Conservation (phyloP, 2,329 filamentous ascomycete genomes). For the Cladophialophora exuberans region DNA sequence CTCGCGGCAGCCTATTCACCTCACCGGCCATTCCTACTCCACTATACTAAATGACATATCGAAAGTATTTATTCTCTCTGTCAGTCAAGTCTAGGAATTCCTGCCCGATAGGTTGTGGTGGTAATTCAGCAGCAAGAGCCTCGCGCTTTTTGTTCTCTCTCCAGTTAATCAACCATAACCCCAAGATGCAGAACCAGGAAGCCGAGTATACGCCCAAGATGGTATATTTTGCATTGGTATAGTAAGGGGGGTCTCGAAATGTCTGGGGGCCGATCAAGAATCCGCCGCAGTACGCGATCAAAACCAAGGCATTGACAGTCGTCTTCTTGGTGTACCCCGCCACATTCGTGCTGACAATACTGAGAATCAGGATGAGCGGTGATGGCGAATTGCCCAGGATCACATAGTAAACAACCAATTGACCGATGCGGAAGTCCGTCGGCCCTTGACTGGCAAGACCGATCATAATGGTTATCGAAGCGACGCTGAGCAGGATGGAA, state of each 20-base stretch:
- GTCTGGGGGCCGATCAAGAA: conserved; percentile 58
- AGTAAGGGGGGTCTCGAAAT: conserved; percentile 56
- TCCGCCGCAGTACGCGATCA: conserved; percentile 58
- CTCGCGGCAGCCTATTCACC: no score
- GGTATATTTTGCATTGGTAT: conserved; percentile 55
- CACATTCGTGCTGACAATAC: conserved; percentile 57
- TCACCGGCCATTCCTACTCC: no score
- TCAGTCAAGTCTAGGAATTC: conserved; percentile 41
- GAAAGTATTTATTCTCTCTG: no score
- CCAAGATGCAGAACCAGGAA: conserved; percentile 53
- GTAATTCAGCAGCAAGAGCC: no score
- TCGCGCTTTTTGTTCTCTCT: no score
- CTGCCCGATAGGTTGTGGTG: not conserved
- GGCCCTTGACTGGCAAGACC: conserved; percentile 52
- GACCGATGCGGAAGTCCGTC: conserved; percentile 59
- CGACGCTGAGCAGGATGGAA: conserved; percentile 58
- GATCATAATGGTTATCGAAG: conserved; percentile 56
- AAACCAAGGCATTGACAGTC: conserved; percentile 54
- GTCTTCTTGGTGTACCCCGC: conserved; percentile 62
- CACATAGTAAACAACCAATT: conserved; percentile 60
- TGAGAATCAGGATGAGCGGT: conserved; percentile 57
- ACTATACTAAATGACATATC: no score
- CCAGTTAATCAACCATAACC: conserved; percentile 60
- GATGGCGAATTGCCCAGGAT: conserved; percentile 59
- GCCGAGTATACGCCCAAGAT: conserved; percentile 60